Conservation (phyloP, 139 green algal species). For the Picochlorum sp. region DNA sequence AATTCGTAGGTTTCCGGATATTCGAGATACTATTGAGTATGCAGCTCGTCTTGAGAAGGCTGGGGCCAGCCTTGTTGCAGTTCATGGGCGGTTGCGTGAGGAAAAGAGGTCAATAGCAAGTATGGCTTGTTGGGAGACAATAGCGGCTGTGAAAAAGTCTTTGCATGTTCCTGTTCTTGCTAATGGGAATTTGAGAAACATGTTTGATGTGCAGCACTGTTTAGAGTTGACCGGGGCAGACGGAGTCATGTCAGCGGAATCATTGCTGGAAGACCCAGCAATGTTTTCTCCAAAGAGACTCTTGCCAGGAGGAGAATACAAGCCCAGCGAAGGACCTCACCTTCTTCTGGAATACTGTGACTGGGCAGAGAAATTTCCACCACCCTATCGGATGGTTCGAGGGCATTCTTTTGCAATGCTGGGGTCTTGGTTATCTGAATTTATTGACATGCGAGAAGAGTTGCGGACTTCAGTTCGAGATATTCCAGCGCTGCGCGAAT, state of each 20-base stretch:
- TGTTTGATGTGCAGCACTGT: constrained; percentile 54
- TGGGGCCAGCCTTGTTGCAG: constrained; percentile 79
- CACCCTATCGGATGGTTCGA: constrained; percentile 75
- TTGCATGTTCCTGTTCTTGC: constrained; percentile 72
- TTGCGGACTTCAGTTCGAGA: constrained; percentile 38
- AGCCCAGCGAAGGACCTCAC: constrained; percentile 28
- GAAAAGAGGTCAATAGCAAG: constrained; percentile 83
- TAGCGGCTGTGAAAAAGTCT: constrained; percentile 44
- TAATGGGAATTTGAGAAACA: constrained; percentile 77
- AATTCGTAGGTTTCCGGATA: constrained; percentile 82
- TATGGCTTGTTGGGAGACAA: constrained; percentile 15
- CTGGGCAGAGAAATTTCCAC: constrained; percentile 53
- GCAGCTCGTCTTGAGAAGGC: constrained; percentile 79
- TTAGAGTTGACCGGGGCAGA: constrained; percentile 71
- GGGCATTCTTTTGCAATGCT: constrained; percentile 64
- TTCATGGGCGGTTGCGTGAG: constrained; percentile 90
- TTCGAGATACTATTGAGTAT: constrained; percentile 83
- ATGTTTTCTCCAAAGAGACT: constrained; percentile 52
- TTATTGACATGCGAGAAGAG: constrained; percentile 71
- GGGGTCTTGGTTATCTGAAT: constrained; percentile 75
- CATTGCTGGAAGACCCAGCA: constrained; percentile 73
- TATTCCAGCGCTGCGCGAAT: constrained; percentile 15
- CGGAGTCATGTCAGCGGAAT: constrained; percentile 78
- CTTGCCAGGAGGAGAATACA: constrained; percentile 8
- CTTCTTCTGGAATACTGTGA: constrained; percentile 83